Percentiles rank a stretch among this genome's conserved stretches.
These are phyloP conservation scores for Syzygium malaccense DNA, from an alignment of 441 rosid species.

Conservation along the genomic window DNA sequence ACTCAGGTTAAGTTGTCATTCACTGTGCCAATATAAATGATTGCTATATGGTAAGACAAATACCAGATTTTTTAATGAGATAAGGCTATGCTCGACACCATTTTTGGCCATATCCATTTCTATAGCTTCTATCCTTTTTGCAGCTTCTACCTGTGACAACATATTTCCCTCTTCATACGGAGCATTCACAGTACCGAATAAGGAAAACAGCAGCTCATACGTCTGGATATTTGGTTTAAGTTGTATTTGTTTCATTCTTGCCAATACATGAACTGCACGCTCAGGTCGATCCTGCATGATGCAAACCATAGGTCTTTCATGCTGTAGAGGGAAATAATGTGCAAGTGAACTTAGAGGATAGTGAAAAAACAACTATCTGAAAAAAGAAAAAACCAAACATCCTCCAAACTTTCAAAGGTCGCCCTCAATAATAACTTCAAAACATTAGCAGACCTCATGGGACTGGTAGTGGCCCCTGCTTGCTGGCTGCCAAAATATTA, in stretches of 20 bases:
- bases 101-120: slow-evolving; percentile 72
- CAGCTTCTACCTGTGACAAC: slow-evolving; percentile 47
- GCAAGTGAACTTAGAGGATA: not conserved
- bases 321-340: not conserved
- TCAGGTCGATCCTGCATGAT: slow-evolving; percentile 74
- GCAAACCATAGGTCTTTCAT: slow-evolving; percentile 4
- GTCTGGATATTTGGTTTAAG: slow-evolving; percentile 59
- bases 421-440: not conserved
- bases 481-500: not conserved
- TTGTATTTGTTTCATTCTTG: slow-evolving; percentile 61
- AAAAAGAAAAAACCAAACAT: not conserved
- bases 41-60: not conserved
- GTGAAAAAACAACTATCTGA: not conserved
- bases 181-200: slow-evolving; percentile 68
- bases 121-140: slow-evolving; percentile 64
- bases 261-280: slow-evolving; percentile 56
- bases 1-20: not conserved
- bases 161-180: slow-evolving; percentile 63
- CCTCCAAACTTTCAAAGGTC: not conserved
- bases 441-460: not conserved
- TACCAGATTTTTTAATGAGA: slow-evolving; percentile 69
- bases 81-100: slow-evolving; percentile 56
- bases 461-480: not conserved
- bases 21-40: not conserved
- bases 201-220: slow-evolving; percentile 62